Conservation (phyloP, 345 rosid genomes). For the Turnera subulata region DNA sequence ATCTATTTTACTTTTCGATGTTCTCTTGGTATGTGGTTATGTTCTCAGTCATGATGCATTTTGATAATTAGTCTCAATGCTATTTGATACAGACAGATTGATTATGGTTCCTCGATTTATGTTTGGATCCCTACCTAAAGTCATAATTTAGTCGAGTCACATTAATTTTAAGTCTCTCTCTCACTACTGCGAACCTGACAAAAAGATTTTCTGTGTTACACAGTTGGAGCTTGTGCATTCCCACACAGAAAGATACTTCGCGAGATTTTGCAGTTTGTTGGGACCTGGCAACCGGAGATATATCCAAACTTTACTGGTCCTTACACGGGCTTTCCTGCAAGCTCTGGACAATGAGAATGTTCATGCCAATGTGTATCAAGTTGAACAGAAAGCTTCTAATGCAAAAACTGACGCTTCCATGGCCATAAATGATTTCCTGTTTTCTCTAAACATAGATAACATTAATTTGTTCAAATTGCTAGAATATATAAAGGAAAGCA, state of each 20-base stretch:
- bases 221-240: conserved; percentile 72
- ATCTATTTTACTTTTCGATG: conserved; percentile 1
- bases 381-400: conserved; percentile 29
- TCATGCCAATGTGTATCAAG: conserved; percentile 25
- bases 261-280: conserved; percentile 59
- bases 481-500: conserved; percentile 74
- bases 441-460: conserved; percentile 78
- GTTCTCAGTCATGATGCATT: background rate
- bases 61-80: no score
- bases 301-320: conserved; percentile 76
- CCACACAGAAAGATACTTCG: conserved; percentile 62
- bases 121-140: no score
- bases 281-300: conserved; percentile 94
- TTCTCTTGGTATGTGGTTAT: background rate
- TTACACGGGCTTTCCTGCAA: conserved; percentile 60
- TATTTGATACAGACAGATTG: no score
- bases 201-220: conserved; percentile 7
- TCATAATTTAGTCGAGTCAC: no score
- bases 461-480: conserved; percentile 80
- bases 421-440: conserved; percentile 80
- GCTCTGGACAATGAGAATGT: conserved; percentile 38
- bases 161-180: no score
- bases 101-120: no score
- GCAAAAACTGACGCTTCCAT: conserved; percentile 45
- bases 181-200: background rate